phyloP scores from a whole-genome alignment of 2,329 filamentous ascomycete species.

The Exophiala phaeomuriformis region DNA sequence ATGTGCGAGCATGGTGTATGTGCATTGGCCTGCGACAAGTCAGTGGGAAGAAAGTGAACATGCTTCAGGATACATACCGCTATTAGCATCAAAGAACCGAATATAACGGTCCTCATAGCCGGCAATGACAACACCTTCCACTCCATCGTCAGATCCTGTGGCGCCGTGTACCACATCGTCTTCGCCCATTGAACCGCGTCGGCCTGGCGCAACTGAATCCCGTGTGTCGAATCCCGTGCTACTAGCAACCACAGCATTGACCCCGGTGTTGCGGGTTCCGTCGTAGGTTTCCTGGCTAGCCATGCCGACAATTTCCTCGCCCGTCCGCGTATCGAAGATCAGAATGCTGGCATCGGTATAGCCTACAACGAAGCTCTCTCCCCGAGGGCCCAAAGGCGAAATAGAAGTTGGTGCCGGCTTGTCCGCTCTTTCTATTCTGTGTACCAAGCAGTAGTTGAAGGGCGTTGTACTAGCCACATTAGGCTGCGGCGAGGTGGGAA shows the following conservation, averaged over 20 bases:
- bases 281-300: conserved; percentile 91
- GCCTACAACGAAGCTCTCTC: conserved; percentile 85
- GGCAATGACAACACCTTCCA: conserved; percentile 90
- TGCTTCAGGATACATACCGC: conserved; percentile 54
- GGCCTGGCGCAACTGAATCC: conserved; percentile 54
- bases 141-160: conserved; percentile 71
- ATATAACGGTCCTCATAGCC: conserved; percentile 96
- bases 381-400: conserved; percentile 71
- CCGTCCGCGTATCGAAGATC: conserved; percentile 85
- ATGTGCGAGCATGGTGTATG: conserved; percentile 97
- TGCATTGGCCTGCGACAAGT: conserved; percentile 73
- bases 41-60: conserved; percentile 12
- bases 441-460: conserved; percentile 80
- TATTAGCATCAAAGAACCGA: conserved; percentile 96
- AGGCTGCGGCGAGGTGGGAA: conserved; percentile 82
- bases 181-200: conserved; percentile 61
- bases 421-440: conserved; percentile 68
- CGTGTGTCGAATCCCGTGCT: conserved; percentile 68
- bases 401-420: conserved; percentile 78
- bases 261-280: conserved; percentile 69
- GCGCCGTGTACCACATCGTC: conserved; percentile 69
- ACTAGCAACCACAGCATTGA: conserved; percentile 86
- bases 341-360: conserved; percentile 86
- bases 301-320: conserved; percentile 88
- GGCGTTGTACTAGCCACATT: conserved; percentile 76